Evolutionary conservation across 176 grass and related monocot genomes (phyloP).

Genomic region (Carex scoparia): DNA sequence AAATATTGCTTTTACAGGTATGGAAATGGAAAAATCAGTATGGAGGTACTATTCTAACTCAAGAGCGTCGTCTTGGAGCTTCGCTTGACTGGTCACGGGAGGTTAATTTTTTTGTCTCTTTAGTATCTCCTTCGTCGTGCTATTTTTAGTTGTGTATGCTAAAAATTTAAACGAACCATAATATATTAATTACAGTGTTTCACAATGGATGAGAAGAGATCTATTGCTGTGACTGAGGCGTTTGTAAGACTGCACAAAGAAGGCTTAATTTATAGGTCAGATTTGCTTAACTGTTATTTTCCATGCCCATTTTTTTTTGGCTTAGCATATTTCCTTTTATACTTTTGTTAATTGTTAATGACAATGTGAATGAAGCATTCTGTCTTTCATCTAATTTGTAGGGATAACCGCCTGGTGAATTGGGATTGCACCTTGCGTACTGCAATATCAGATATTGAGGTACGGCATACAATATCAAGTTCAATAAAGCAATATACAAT

Average conservation of each 20-base stretch:
- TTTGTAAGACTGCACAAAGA: conserved; percentile 84
- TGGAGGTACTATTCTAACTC: conserved; percentile 70
- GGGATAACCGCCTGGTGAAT: conserved; percentile 85
- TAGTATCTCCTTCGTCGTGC: neutral
- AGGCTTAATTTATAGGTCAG: conserved; percentile 84
- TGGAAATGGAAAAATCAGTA: conserved; percentile 94
- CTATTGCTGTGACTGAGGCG: conserved; percentile 78
- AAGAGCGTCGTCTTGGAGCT: conserved; percentile 79
- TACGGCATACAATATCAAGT: neutral
- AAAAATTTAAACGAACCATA: conserved; percentile 21
- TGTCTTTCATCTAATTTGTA: conserved; percentile 23
- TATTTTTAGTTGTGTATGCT: neutral
- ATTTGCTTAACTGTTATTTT: neutral
- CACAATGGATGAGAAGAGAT: conserved; percentile 89
- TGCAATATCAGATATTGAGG: conserved; percentile 95
- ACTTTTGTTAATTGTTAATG: conserved; percentile 1
- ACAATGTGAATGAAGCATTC: conserved; percentile 13
- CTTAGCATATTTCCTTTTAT: neutral
- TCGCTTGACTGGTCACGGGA: conserved; percentile 91
- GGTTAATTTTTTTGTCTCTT: conserved; percentile 36
- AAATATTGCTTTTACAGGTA: conserved; percentile 42
- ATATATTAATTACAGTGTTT: conserved; percentile 58
- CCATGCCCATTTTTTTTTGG: neutral
- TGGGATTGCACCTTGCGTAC: conserved; percentile 93
- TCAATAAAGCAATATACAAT: neutral